A percentile compares a stretch with the other conserved stretches of the same genome.
These are phyloP conservation scores for Schoenoplectus tabernaemontani DNA, from an alignment of 202 grass and related monocot genomes.

Conservation along the genomic window DNA sequence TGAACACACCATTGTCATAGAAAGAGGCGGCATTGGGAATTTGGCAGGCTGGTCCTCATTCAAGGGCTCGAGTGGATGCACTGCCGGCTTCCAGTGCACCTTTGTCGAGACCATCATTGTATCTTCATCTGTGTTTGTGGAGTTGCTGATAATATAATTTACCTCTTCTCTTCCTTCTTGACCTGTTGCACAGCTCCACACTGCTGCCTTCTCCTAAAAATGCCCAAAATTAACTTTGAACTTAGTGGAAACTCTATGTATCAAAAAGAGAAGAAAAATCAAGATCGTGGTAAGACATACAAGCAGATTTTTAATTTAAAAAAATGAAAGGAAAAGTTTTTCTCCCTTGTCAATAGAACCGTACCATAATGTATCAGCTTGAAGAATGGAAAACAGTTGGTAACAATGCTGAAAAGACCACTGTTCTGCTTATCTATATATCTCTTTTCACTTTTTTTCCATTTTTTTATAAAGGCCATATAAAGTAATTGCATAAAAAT, in stretches of 20 bases:
- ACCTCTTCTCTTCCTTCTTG: too few relatives aligned
- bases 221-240: not conserved
- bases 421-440: not conserved
- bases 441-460: not conserved
- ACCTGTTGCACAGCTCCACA: not conserved
- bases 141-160: too few relatives aligned
- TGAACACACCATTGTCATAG: not conserved
- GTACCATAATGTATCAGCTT: not conserved
- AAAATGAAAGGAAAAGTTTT: too few relatives aligned
- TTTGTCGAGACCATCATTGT: not conserved
- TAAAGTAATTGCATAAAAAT: not conserved
- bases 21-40: constrained; percentile 5
- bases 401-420: not conserved
- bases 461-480: not conserved
- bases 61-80: not conserved
- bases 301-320: too few relatives aligned
- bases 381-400: not conserved
- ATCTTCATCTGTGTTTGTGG: not conserved
- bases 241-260: not conserved
- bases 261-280: not conserved
- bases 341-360: too few relatives aligned
- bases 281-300: too few relatives aligned
- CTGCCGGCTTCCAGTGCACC: not conserved
- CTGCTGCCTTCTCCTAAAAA: constrained; percentile 6
- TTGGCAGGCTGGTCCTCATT: constrained; percentile 11